These are phyloP conservation scores for Davidsoniella australis DNA, from an alignment of 2,329 filamentous ascomycete genomes.

Conservation along the genomic window DNA sequence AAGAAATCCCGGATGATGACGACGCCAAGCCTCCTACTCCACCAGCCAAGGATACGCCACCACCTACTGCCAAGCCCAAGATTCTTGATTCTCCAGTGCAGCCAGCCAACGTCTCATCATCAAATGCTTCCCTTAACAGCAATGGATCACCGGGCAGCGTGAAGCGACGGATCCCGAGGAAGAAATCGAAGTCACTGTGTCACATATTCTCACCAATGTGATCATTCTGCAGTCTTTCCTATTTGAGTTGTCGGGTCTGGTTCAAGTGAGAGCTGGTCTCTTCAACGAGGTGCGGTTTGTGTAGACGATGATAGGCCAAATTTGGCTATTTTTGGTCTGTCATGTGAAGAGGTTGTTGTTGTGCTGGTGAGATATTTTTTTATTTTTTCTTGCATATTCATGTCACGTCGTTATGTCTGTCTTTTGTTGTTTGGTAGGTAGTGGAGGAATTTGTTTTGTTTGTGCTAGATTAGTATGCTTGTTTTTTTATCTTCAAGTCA, in stretches of 20 bases:
- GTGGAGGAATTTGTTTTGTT: no score
- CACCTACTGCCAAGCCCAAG: conserved; percentile 13
- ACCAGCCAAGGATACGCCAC: conserved; percentile 13
- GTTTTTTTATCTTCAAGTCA: no score
- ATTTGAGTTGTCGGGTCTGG: conserved; percentile 55
- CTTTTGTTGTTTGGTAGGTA: background rate
- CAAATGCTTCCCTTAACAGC: no score
- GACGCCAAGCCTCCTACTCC: conserved; percentile 12
- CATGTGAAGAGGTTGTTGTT: background rate
- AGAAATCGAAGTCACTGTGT: conserved; percentile 43
- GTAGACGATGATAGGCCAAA: background rate
- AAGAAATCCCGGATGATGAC: conserved; percentile 11
- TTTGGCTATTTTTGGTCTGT: no score
- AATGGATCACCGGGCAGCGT: conserved; percentile 14
- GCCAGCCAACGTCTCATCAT: no score
- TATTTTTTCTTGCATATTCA: background rate
- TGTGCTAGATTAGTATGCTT: no score
- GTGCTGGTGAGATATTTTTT: background rate
- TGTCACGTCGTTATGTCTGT: background rate
- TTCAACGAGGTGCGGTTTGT: conserved; percentile 59
- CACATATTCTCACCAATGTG: conserved; percentile 64
- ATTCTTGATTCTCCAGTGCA: no score
- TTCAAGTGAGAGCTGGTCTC: conserved; percentile 57
- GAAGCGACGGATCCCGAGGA: conserved; percentile 12
- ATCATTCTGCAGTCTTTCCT: conserved; percentile 67